Evolutionary conservation across 2,329 filamentous ascomycete genomes (phyloP).

Genomic region (Venturia aucupariae): DNA sequence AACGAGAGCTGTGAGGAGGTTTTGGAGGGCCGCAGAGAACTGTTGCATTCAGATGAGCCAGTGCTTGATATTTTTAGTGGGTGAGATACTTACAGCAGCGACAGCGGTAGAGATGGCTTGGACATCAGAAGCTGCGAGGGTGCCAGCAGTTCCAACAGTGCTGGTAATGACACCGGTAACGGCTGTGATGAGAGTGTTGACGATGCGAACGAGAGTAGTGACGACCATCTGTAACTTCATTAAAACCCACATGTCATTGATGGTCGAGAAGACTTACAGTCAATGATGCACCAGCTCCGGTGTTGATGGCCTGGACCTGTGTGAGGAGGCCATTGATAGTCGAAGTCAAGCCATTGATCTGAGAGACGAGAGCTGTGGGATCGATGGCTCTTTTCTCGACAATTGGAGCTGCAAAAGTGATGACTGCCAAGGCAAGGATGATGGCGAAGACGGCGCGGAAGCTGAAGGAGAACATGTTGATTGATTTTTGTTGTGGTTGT

Average conservation of each 20-base stretch:
- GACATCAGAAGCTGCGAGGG: background rate
- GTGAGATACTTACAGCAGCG: background rate
- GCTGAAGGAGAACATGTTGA: background rate
- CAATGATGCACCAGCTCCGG: background rate
- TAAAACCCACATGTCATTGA: background rate
- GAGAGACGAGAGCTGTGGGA: background rate
- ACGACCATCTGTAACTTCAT: background rate
- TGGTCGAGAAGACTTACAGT: background rate
- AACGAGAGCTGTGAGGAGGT: background rate
- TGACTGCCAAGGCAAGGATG: background rate
- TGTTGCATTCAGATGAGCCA: background rate
- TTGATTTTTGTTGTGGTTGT: background rate
- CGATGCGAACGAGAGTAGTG: background rate
- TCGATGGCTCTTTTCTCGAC: constrained; percentile 1
- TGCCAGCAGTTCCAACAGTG: background rate
- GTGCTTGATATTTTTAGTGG: background rate
- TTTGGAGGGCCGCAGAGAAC: background rate
- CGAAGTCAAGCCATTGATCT: background rate
- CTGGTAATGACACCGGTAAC: background rate
- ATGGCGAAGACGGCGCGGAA: background rate
- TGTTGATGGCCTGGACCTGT: background rate
- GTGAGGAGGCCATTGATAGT: background rate
- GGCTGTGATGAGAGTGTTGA: background rate
- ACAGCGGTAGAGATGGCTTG: background rate
- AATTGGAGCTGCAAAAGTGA: background rate